Conservation (phyloP, 2,329 filamentous ascomycete species). For the Dactylonectria estremocensis region DNA sequence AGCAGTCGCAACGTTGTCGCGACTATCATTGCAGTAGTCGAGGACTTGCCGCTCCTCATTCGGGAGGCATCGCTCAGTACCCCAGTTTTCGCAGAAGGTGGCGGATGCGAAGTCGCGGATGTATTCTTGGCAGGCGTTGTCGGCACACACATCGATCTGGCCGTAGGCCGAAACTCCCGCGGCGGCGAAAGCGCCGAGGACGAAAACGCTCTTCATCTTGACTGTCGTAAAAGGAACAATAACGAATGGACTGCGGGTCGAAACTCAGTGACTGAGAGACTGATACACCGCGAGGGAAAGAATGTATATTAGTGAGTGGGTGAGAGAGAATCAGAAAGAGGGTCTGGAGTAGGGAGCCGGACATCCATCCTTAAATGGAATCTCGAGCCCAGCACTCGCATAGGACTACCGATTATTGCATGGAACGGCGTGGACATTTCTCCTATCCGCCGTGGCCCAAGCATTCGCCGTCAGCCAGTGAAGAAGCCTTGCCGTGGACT, state of each 20-base stretch:
- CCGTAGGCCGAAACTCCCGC: conserved; percentile 46
- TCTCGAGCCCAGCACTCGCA: conserved; percentile 18
- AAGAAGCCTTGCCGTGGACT: conserved; percentile 23
- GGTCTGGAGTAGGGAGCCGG: conserved; percentile 20
- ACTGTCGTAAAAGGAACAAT: conserved; percentile 39
- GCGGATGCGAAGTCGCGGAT: conserved; percentile 41
- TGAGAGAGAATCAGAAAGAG: conserved; percentile 27
- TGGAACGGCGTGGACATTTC: conserved; percentile 17
- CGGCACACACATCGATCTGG: conserved; percentile 46
- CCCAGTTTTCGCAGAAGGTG: conserved; percentile 8
- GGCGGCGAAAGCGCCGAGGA: conserved; percentile 53
- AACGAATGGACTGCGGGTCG: conserved; percentile 49
- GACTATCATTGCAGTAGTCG: background rate
- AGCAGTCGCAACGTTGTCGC: too few species aligned
- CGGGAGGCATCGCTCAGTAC: too few species aligned
- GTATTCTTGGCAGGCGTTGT: conserved; percentile 57
- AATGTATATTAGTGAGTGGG: conserved; percentile 37
- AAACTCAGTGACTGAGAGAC: conserved; percentile 42
- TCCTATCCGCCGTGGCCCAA: conserved; percentile 18
- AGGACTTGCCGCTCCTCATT: background rate
- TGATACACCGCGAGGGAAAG: conserved; percentile 39
- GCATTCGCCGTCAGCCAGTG: conserved; percentile 15
- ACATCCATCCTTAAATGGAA: conserved; percentile 44
- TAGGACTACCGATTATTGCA: conserved; percentile 13
- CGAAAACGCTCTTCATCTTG: conserved; percentile 53